A percentile compares a stretch with the other conserved stretches of the same genome.
These are phyloP conservation scores for Solanum okadae DNA, from an alignment of 257 asterid genomes.

Conservation along the genomic window DNA sequence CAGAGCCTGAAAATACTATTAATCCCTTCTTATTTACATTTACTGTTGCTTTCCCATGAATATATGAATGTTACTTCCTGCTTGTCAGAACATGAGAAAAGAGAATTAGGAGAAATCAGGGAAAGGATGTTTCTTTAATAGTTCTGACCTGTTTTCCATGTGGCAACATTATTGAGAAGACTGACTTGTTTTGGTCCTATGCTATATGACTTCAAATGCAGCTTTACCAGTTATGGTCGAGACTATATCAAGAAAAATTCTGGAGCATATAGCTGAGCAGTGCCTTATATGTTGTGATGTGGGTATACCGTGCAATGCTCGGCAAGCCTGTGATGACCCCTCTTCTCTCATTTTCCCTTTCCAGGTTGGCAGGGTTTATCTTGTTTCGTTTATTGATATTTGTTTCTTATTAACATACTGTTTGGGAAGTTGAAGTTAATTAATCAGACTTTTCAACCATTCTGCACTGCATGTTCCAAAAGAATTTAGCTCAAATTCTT, in stretches of 20 bases:
- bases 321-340: conserved; percentile 67
- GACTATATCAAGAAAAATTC: conserved; percentile 57
- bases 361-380: conserved; percentile 44
- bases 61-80: not conserved
- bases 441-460: not conserved
- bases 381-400: not conserved
- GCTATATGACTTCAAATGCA: conserved; percentile 23
- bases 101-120: not conserved
- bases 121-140: not conserved
- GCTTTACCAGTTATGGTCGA: conserved; percentile 88
- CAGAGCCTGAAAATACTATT: not conserved
- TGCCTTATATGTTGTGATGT: conserved; percentile 88
- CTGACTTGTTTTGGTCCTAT: not conserved
- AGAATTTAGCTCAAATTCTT: not conserved
- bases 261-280: conserved; percentile 75
- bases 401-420: not conserved
- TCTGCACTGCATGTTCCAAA: not conserved
- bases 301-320: conserved; percentile 81
- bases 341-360: conserved; percentile 84
- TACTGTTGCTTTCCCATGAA: not conserved
- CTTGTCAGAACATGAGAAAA: not conserved
- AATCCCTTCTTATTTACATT: not conserved
- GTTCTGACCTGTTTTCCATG: not conserved
- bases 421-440: not conserved
- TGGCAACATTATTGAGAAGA: not conserved